Evolutionary conservation across 164 flowering plant genomes (phyloP), one percentile per base, ranked within the genome.

Genomic region (Liquidambar formosana): DNA sequence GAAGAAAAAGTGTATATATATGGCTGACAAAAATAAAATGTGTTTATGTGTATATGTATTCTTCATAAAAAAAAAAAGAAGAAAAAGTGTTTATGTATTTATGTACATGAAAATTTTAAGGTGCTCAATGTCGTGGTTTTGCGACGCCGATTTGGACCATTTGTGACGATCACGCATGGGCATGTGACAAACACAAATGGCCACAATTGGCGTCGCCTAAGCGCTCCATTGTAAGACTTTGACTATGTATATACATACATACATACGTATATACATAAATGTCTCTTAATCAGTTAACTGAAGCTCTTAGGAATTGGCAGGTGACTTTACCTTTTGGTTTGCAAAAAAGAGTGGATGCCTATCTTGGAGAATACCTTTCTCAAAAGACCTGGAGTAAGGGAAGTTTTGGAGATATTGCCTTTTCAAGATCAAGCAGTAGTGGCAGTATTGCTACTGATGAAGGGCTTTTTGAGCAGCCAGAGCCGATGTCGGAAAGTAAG

Each of bases 391-490:
- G 60, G 64, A 71, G 26, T 61, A 71, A n/a, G 21, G 80, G 72
- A 41, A 71, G 68, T 63, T 66, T 71, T 72, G 73, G 72, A 38
- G 80, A 80, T 65, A 60, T 21, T 63, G 70, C 74, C 11, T 73
- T 84, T 72, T 80, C 89, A 22, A 83, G 93, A 74, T 80, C 89
- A 65, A 85, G 82, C 78, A 88, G 87, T 77, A 76, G 75, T 71
- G 72, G 79, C 52, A 86, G 88, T 71, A 63, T 85, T 60, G 81
- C 78, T 38, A 82, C 86, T 52, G 91, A 89, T 75, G 97, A 89
- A 63, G 91, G 89, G 41, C 76, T 91, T 43, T 86, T 85, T 84
- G 93, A 85, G 79, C 88, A 78, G 66, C 87, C 84, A 19, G 97
- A 86, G 64, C 78, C 87, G 22, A 75, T 68, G 43, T 64, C 73